phyloP scores from a whole-genome alignment of 1,139 yeast species.

The Nakaseomyces uthaithaninus region DNA sequence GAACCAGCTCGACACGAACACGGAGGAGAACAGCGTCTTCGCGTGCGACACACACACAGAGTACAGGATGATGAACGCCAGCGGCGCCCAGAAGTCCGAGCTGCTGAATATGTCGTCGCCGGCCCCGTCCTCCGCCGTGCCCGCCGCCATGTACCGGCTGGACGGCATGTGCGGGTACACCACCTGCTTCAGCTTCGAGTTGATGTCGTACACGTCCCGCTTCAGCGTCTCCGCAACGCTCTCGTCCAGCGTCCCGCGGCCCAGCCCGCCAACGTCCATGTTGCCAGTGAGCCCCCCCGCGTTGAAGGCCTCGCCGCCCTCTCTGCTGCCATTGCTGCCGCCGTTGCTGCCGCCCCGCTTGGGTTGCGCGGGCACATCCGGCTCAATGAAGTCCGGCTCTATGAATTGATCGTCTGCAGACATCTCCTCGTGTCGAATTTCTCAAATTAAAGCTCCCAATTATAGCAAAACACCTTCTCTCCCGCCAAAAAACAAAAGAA shows the following conservation, averaged over 20 bases:
- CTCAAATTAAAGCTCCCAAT: no score
- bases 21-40: conserved; percentile 25
- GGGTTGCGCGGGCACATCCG: conserved; percentile 13
- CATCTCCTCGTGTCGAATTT: neutral
- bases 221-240: conserved; percentile 24
- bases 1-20: conserved; percentile 28
- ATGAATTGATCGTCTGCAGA: conserved; percentile 6
- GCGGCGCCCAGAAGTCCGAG: conserved; percentile 32
- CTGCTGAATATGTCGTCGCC: conserved; percentile 13
- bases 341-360: conserved; percentile 7
- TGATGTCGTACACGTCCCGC: conserved; percentile 30
- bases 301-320: neutral
- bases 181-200: conserved; percentile 27
- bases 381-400: conserved; percentile 26
- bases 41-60: conserved; percentile 27
- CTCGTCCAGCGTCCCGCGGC: conserved; percentile 32
- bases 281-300: conserved; percentile 5
- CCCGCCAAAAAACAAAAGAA: neutral
- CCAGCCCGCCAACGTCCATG: conserved; percentile 7
- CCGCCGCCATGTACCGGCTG: conserved; percentile 9
- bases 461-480: neutral
- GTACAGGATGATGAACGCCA: conserved; percentile 26
- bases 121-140: conserved; percentile 6
- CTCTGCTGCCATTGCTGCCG: neutral
- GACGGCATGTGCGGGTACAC: conserved; percentile 30